phyloP scores from a whole-genome alignment of 257 asterid species.

The Rehmannia glutinosa region DNA sequence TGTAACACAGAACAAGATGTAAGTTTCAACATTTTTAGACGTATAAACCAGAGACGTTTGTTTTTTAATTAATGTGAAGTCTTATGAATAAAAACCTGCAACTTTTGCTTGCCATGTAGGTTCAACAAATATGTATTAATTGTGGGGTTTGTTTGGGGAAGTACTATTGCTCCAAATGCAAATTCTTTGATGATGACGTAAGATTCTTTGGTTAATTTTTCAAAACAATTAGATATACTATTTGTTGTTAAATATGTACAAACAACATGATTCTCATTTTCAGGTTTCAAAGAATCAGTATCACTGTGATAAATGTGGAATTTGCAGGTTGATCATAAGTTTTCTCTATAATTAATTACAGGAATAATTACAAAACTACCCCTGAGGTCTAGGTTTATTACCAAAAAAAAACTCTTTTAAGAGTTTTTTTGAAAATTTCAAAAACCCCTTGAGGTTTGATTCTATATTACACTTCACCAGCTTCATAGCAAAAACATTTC shows the following conservation, averaged over 20 bases:
- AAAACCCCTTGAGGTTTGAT: too few relatives aligned
- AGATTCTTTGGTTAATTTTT: constrained; percentile 6
- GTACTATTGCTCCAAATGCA: constrained; percentile 54
- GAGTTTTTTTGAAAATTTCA: too few relatives aligned
- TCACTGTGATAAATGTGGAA: constrained; percentile 69
- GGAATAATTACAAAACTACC: too few relatives aligned
- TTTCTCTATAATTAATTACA: background rate
- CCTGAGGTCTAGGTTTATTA: too few relatives aligned
- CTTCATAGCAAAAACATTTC: too few relatives aligned
- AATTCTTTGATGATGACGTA: constrained; percentile 63
- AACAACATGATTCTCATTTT: background rate
- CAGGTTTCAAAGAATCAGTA: constrained; percentile 64
- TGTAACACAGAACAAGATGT: constrained; percentile 37
- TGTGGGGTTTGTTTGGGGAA: constrained; percentile 59
- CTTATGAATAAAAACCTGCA: background rate
- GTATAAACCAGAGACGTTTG: background rate
- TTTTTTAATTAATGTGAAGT: background rate
- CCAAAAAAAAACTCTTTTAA: too few relatives aligned
- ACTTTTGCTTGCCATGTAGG: constrained; percentile 16
- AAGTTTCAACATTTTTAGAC: constrained; percentile 10
- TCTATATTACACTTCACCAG: too few relatives aligned
- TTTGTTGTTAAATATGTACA: background rate
- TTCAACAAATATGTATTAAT: constrained; percentile 21
- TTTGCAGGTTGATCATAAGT: constrained; percentile 52
- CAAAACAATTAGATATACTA: background rate